A percentile compares a stretch with the other conserved stretches of the same genome.
phyloP scores from a whole-genome alignment of 2,329 filamentous ascomycete species.

The Myriosclerotinia duriaeana region DNA sequence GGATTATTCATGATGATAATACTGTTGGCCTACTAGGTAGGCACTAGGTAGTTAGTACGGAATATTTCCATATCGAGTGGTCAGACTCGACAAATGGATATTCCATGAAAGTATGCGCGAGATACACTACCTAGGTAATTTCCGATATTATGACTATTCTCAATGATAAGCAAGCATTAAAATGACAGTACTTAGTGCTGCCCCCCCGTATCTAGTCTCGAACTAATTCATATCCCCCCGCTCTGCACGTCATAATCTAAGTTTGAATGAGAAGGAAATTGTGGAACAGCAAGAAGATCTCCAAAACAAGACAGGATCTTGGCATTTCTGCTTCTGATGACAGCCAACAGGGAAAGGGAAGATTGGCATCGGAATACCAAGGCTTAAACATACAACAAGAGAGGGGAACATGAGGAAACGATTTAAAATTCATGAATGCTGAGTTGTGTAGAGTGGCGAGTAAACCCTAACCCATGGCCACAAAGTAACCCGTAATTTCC shows the following conservation, averaged over 20 bases:
- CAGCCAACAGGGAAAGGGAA: background rate
- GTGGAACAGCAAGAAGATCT: background rate
- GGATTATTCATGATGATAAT: too few relatives aligned
- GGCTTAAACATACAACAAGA: background rate
- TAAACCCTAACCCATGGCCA: background rate
- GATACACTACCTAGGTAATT: background rate
- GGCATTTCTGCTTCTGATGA: too few relatives aligned
- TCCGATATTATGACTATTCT: background rate
- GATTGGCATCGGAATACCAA: background rate
- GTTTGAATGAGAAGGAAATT: background rate
- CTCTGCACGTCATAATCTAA: too few relatives aligned
- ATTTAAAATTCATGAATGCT: too few relatives aligned
- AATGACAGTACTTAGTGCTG: background rate
- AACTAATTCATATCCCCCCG: too few relatives aligned
- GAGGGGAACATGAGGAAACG: background rate
- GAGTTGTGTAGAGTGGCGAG: background rate
- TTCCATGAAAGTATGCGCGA: background rate
- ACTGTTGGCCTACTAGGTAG: too few relatives aligned
- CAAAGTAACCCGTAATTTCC: background rate
- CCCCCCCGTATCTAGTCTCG: background rate
- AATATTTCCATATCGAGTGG: too few relatives aligned
- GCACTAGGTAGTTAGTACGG: too few relatives aligned
- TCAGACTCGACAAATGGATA: too few relatives aligned
- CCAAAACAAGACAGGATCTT: background rate
- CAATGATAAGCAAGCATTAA: background rate